Conservation (phyloP, 2,329 filamentous ascomycete genomes). For the Pseudogymnoascus verrucosus region DNA sequence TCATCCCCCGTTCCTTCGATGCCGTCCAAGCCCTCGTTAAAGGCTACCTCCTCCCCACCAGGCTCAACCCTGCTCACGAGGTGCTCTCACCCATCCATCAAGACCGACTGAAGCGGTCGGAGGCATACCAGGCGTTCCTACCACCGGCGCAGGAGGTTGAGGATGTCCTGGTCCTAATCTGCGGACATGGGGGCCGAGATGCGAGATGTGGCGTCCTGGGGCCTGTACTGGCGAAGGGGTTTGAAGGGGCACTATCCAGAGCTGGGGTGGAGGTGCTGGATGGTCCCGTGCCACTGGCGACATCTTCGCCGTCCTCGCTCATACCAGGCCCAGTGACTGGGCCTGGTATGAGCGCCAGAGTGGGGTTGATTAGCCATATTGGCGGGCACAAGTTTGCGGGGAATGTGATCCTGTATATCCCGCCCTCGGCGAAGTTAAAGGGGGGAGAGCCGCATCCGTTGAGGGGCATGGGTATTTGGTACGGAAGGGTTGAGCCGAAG, state of each 20-base stretch:
- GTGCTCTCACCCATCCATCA: slow-evolving; percentile 48
- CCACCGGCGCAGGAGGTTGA: slow-evolving; percentile 51
- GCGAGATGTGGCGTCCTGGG: slow-evolving; percentile 74
- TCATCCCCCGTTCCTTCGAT: slow-evolving; percentile 55
- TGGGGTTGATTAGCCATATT: slow-evolving; percentile 70
- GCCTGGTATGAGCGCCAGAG: slow-evolving; percentile 39
- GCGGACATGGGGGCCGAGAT: slow-evolving; percentile 79
- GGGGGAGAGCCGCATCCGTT: slow-evolving; percentile 46
- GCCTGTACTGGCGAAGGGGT: slow-evolving; percentile 63
- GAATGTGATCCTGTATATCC: slow-evolving; percentile 75
- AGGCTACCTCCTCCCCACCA: slow-evolving; percentile 56
- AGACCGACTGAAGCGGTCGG: slow-evolving; percentile 44
- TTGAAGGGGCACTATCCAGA: slow-evolving; percentile 49
- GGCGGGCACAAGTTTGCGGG: slow-evolving; percentile 82
- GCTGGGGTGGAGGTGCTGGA: slow-evolving; percentile 42
- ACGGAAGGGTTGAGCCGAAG: slow-evolving; percentile 66
- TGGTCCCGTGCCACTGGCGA: slow-evolving; percentile 31
- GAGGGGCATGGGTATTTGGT: slow-evolving; percentile 71
- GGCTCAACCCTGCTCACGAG: slow-evolving; percentile 54
- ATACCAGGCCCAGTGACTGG: neutral
- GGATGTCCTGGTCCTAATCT: slow-evolving; percentile 74
- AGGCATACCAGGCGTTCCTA: slow-evolving; percentile 44
- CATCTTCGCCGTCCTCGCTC: neutral
- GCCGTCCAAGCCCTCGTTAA: slow-evolving; percentile 50
- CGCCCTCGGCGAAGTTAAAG: slow-evolving; percentile 40